Base-by-base conservation (phyloP, 371 early-diverging fungal genomes). In the Synchytrium microbalum region DNA sequence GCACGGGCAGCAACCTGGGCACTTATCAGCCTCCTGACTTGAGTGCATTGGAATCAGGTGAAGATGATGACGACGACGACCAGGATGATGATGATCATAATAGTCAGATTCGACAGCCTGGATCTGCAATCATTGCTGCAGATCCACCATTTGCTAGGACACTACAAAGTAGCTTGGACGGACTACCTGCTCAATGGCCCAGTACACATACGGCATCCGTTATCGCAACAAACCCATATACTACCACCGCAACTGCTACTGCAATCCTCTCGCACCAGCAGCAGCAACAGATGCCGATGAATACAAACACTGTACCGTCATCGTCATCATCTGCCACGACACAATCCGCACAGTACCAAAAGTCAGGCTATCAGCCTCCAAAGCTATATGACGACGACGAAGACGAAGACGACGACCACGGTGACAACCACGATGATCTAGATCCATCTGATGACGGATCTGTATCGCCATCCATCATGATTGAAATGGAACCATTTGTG, bases 391-490 rank as follows among this genome's bases (percentile, higher is more conserved):
- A 55, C 13, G 56, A 55, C 25, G 56, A 81, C 80, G 30, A 59
- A 10, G 19, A 5, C 19, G 46, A 38, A 10, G 46, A 38, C 19
- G 46, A 38, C 19, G 46, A 38, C 19, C 46, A 38, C 19, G 46
- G 46, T 10, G 19, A 5, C 5, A 38, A 38, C 5, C 46, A 38
- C 46, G 19, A 38, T 38, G 46, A 5, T 19, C 46, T 38, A 10
- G 46, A 38, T 38, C 46, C 46, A 10, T 55, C 56, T 5, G 56
- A 55, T n/a, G 78, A 79, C 53, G 71, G 79, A 28, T 82, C 83
- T 64, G 86, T 79, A 54, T 83, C 86, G 5, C 77, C 84, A n/a
- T 85, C 86, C 5, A 71, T 85, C 32, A 74, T 85, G 73, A 67
- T 85, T 30, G 86, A 84, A 68, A 73, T 79, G 68, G 29, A 59